These are phyloP conservation scores for Elsinoe batatas DNA, from an alignment of 2,329 filamentous ascomycete genomes.

Conservation along the genomic window DNA sequence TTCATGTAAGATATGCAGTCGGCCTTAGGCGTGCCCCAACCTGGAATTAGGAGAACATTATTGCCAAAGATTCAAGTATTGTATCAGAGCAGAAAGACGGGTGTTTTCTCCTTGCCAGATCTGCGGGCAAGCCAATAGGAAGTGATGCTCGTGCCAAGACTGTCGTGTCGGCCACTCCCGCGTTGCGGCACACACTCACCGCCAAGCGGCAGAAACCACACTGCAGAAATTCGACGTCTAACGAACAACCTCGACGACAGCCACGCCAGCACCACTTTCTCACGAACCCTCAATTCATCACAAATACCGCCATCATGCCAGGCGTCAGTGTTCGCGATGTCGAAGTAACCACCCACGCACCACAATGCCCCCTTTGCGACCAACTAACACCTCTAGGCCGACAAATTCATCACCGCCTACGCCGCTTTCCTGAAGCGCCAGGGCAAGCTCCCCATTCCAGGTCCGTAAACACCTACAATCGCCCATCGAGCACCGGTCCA, in stretches of 20 bases:
- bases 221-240: not conserved
- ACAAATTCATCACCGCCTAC: slow-evolving; percentile 83
- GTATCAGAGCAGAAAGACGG: too few species aligned
- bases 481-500: slow-evolving; percentile 15
- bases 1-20: slow-evolving; percentile 66
- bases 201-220: slow-evolving; percentile 1
- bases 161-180: not conserved
- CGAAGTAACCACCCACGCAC: slow-evolving; percentile 51
- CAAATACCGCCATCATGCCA: slow-evolving; percentile 60
- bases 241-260: slow-evolving; percentile 9
- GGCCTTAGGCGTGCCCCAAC: slow-evolving; percentile 32
- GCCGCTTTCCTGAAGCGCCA: slow-evolving; percentile 86
- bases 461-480: slow-evolving; percentile 45
- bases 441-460: slow-evolving; percentile 84
- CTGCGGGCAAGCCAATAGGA: too few species aligned
- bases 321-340: slow-evolving; percentile 78
- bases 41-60: slow-evolving; percentile 3
- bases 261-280: not conserved
- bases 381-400: slow-evolving; percentile 46
- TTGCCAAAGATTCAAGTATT: too few species aligned
- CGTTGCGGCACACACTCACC: not conserved
- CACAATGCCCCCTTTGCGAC: not conserved
- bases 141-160: not conserved
- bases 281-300: not conserved
- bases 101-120: too few species aligned